These are phyloP conservation scores for Triticum monococcum DNA, from an alignment of 176 grass and related monocot species.

Conservation along the genomic window DNA sequence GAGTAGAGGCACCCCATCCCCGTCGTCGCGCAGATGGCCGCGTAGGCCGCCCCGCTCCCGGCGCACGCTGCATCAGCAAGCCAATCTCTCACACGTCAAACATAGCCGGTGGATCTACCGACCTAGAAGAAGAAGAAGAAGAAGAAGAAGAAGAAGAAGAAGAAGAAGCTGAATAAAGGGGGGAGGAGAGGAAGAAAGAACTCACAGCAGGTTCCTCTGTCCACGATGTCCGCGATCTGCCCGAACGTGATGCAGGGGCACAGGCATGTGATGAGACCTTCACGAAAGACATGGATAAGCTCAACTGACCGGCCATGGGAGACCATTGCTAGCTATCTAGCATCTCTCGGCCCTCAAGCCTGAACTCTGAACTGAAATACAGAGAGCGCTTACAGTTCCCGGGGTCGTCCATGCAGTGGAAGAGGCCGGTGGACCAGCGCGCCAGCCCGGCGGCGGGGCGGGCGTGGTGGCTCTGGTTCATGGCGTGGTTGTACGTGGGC, in stretches of 20 bases:
- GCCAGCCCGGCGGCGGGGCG: conserved; percentile 28
- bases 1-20: conserved; percentile 82
- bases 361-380: not conserved
- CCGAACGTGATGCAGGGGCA: conserved; percentile 96
- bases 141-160: too few relatives aligned
- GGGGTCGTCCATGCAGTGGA: conserved; percentile 96
- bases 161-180: not conserved
- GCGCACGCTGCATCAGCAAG: conserved; percentile 49
- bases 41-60: conserved; percentile 45
- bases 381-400: conserved; percentile 65
- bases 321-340: not conserved
- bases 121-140: not conserved
- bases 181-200: not conserved
- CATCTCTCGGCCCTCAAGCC: not conserved
- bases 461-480: conserved; percentile 18
- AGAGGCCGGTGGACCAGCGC: conserved; percentile 89
- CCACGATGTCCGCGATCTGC: conserved; percentile 85
- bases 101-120: not conserved
- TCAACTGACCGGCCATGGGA: not conserved
- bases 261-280: conserved; percentile 76
- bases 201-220: conserved; percentile 77
- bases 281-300: not conserved
- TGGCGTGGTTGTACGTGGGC: conserved; percentile 34
- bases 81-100: not conserved
- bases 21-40: conserved; percentile 23